Base-by-base conservation (phyloP, 441 rosid genomes). In the Breynia disticha region DNA sequence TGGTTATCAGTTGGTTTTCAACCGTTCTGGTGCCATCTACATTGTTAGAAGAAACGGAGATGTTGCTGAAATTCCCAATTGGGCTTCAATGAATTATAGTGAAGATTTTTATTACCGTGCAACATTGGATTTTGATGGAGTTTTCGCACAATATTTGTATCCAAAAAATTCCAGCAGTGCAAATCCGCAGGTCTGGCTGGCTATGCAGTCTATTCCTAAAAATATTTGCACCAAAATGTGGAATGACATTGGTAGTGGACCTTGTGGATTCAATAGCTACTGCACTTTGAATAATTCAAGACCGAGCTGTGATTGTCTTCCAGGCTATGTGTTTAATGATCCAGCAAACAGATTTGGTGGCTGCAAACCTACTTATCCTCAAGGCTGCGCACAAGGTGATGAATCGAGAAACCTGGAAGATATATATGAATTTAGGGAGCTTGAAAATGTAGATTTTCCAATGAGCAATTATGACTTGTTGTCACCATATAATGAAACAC, bases 191-290 rank as follows among this genome's bases (percentile, higher is more conserved):
- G 20, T 14, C 18, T 12, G 63, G 74, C 2, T 3, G 11, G 5
- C 48, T 16, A 11, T 39, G 35, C 12, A 6, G 7, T 54, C 41
- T 24, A 17, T 16, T 20, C 82, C 74, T 0, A 32, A n/a, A 4
- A 48, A 74, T 28, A 71, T 77, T 11, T 74, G 82, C 21, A 35
- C 13, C 7, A 7, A 1, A 0, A 0, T 1, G 2, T 14, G 51
- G 14, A 24, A 45, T 6, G 0, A 2, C 28, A 1, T n/a, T n/a
- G 73, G 77, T 4, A 16, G 55, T 11, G 78, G 76, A 32, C 68
- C 70, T 5, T 76, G 78, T 16, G 81, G 78, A 16, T 61, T 52
- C 55, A 76, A 76, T 53, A 65, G 72, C 54, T 70, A 60, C 64
- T 73, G 81, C 60, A 12, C n/a, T n/a, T n/a, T n/a, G n/a, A n/a